A percentile compares a stretch with the other conserved stretches of the same genome.
phyloP scores from a whole-genome alignment of 345 rosid genomes.

The Populus pruinosa region DNA sequence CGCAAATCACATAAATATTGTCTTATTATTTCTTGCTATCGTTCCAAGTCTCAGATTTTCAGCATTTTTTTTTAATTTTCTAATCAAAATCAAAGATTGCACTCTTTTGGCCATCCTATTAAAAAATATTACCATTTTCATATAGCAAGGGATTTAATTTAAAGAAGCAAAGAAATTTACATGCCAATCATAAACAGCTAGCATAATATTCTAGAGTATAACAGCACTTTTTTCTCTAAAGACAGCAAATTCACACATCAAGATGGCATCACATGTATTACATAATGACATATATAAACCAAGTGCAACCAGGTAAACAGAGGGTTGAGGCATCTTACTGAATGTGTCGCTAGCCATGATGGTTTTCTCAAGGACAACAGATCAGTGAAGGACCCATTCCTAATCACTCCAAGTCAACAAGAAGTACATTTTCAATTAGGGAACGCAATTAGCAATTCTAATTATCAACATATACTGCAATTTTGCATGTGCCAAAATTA shows the following conservation, averaged over 20 bases:
- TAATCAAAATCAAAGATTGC: too few relatives aligned
- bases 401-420: constrained; percentile 29
- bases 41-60: too few relatives aligned
- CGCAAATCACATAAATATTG: too few relatives aligned
- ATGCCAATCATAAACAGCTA: background rate
- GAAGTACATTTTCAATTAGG: background rate
- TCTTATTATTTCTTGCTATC: too few relatives aligned
- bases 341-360: constrained; percentile 77
- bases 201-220: background rate
- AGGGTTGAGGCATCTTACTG: constrained; percentile 45
- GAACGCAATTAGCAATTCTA: background rate
- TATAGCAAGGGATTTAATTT: too few relatives aligned
- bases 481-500: constrained; percentile 19
- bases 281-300: background rate
- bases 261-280: background rate
- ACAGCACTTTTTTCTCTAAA: too few relatives aligned
- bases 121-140: too few relatives aligned
- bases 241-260: background rate
- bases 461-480: background rate
- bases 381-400: constrained; percentile 48
- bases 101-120: too few relatives aligned
- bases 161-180: background rate
- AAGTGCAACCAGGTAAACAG: background rate
- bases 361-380: constrained; percentile 59
- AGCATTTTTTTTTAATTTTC: too few relatives aligned